Evolutionary conservation across 2,329 filamentous ascomycete species (phyloP), one percentile per base, ranked within the genome.

Genomic region (Alternaria gansuensis): DNA sequence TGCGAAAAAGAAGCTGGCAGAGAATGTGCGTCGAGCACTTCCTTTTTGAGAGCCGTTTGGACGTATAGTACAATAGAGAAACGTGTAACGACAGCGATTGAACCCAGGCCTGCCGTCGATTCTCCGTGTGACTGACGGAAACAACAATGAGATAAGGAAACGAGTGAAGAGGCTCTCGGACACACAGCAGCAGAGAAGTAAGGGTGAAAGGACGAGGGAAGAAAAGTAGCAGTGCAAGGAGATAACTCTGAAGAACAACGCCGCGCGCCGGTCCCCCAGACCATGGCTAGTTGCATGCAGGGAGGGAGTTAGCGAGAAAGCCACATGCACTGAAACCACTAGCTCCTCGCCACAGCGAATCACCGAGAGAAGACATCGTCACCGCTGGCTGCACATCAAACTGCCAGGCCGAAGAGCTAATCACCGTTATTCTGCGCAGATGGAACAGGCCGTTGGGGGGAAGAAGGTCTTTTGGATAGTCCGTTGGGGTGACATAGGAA

Each of bases 21-120:
- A 63, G 68, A 71, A 70, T 70, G 71, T 75, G 73, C 72, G 70
- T 76, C 72, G 52, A 76, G 72, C 73, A 75, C 73, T 54, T 65
- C 55, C 36, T 51, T 40, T 60, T 34, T 49, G 56, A 28, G 57
- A 58, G 54, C 59, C 41, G 56, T 49, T 48, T 51, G 59, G 43
- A 60, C 62, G 36, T 52, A 53, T 63, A 51, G 56, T 65, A 65
- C 62, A 54, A 59, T 62, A 57, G 55, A 62, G 54, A 54, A 46
- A 51, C 29, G 43, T 50, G 64, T 57, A 68, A 60, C 44, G 67
- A 70, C 63, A 66, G 71, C 64, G 54, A 70, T 66, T 66, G 67
- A 69, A 69, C 70, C 66, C 68, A 67, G 70, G 69, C 72, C 72
- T 63, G 72, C 73, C 69, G 71, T 69, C 60, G 57, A 26, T 50